Percentiles rank a stretch among this genome's conserved stretches.
Conservation (phyloP, 345 rosid genomes). For the Salix arbutifolia region DNA sequence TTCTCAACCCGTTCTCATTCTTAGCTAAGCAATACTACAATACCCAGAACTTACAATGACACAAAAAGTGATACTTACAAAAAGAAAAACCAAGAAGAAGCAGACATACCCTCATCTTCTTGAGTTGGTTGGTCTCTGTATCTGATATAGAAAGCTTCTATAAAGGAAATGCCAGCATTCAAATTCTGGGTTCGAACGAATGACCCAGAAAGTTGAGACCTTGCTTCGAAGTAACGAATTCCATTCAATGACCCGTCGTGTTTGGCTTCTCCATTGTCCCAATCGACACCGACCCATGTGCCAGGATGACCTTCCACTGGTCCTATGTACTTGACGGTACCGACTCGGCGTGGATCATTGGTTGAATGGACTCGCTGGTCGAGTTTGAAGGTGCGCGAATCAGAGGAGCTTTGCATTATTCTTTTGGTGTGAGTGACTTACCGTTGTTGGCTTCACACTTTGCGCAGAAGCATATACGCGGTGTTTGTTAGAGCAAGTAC, state of each 20-base stretch:
- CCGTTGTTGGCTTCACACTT: no score
- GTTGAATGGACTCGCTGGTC: conserved; percentile 73
- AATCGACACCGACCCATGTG: conserved; percentile 76
- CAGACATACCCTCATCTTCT: conserved; percentile 65
- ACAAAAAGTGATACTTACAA: background rate
- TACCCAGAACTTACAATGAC: background rate
- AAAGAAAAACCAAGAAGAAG: background rate
- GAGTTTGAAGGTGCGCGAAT: conserved; percentile 28
- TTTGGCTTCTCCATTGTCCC: conserved; percentile 77
- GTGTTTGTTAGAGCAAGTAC: no score
- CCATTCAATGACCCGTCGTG: conserved; percentile 78
- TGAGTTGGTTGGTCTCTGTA: conserved; percentile 54
- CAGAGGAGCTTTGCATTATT: conserved; percentile 17
- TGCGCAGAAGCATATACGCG: no score
- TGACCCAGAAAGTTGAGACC: conserved; percentile 58
- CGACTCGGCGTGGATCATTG: conserved; percentile 61
- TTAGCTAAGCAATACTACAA: background rate
- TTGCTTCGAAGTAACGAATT: conserved; percentile 61
- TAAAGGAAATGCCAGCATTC: conserved; percentile 56
- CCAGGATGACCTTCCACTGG: conserved; percentile 62
- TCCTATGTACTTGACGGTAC: conserved; percentile 69
- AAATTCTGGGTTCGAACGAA: conserved; percentile 63
- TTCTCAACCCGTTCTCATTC: background rate
- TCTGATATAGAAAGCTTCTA: conserved; percentile 66
- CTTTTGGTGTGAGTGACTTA: no score